Conservation (phyloP, 106 monocot genomes). For the Narthecium ossifragum region DNA sequence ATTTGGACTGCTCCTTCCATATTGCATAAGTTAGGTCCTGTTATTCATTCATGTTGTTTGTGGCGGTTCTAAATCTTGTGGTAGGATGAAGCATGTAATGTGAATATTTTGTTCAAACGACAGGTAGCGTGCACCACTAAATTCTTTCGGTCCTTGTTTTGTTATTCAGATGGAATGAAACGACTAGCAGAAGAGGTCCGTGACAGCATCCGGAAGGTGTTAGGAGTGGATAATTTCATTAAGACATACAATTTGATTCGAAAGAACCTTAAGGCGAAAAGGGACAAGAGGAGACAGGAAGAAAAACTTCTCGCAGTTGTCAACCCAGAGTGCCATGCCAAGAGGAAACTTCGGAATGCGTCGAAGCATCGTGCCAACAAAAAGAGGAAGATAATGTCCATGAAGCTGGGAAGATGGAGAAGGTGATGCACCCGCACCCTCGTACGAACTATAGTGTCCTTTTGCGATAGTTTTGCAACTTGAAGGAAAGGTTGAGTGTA, state of each 20-base stretch:
- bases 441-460: too few species aligned
- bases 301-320: slow-evolving; percentile 55
- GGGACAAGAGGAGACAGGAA: slow-evolving; percentile 54
- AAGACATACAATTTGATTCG: slow-evolving; percentile 65
- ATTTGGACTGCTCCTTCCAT: too few species aligned
- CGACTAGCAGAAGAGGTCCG: slow-evolving; percentile 63
- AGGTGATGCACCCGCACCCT: slow-evolving; percentile 20
- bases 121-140: too few species aligned
- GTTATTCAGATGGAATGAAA: slow-evolving; percentile 64
- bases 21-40: too few species aligned
- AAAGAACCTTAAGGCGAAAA: slow-evolving; percentile 60
- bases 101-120: too few species aligned
- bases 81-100: too few species aligned
- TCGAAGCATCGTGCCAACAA: slow-evolving; percentile 71
- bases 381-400: slow-evolving; percentile 57
- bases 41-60: too few species aligned
- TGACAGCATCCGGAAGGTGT: slow-evolving; percentile 27
- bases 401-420: slow-evolving; percentile 54
- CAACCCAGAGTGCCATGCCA: slow-evolving; percentile 68
- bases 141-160: too few species aligned
- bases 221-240: slow-evolving; percentile 61
- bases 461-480: too few species aligned
- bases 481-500: too few species aligned
- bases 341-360: slow-evolving; percentile 60
- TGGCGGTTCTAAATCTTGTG: too few species aligned